A percentile compares a stretch with the other conserved stretches of the same genome.
phyloP scores from a whole-genome alignment of 768 basidiomycete genomes.

The Trametes villosa region DNA sequence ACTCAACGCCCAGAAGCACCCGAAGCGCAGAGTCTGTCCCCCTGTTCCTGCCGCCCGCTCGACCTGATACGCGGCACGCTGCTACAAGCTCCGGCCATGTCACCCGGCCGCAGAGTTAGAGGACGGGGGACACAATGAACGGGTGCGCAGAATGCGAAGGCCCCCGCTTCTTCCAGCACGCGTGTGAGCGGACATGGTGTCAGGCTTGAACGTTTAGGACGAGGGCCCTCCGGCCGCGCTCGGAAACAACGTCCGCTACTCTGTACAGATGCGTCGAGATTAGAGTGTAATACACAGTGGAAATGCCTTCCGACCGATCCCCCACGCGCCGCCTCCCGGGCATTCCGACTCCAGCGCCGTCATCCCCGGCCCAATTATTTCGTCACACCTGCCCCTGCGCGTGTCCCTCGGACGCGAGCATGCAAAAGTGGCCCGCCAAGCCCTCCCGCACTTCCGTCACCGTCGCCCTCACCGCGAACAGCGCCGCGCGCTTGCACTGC shows the following conservation, averaged over 20 bases:
- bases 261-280: too few relatives aligned
- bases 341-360: not conserved
- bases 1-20: slow-evolving; percentile 12
- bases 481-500: slow-evolving; percentile 41
- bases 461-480: slow-evolving; percentile 39
- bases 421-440: slow-evolving; percentile 28
- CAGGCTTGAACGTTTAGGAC: too few relatives aligned
- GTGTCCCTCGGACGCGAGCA: slow-evolving; percentile 5
- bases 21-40: slow-evolving; percentile 8
- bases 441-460: slow-evolving; percentile 24
- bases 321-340: too few relatives aligned
- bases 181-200: too few relatives aligned
- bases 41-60: slow-evolving; percentile 10
- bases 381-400: not conserved
- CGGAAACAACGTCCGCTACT: too few relatives aligned
- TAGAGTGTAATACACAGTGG: not conserved
- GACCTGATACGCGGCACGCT: not conserved
- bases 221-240: too few relatives aligned
- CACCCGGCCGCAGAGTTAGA: not conserved
- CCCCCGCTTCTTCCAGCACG: too few relatives aligned
- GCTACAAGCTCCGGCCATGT: too few relatives aligned
- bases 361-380: not conserved
- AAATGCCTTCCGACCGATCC: too few relatives aligned
- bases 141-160: too few relatives aligned
- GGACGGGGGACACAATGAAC: too few relatives aligned